A percentile compares a stretch with the other conserved stretches of the same genome.
phyloP scores from a whole-genome alignment of 1,139 yeast genomes.

The Suhomyces wounanorum region DNA sequence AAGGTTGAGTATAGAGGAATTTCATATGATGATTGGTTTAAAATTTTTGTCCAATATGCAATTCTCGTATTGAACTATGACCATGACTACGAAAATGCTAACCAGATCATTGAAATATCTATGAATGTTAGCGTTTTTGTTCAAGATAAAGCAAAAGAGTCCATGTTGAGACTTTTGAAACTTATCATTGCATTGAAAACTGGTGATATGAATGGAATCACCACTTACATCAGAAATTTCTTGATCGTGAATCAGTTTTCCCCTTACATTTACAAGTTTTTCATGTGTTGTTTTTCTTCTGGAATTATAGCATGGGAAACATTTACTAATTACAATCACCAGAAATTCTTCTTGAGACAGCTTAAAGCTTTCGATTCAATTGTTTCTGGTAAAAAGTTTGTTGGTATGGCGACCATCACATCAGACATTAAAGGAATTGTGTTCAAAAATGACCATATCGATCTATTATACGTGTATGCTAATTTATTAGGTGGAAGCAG shows the following conservation, averaged over 20 bases:
- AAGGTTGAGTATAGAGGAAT: constrained; percentile 70
- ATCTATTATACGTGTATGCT: constrained; percentile 75
- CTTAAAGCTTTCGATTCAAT: constrained; percentile 83
- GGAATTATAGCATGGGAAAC: constrained; percentile 59
- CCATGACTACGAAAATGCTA: constrained; percentile 62
- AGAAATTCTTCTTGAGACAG: constrained; percentile 85
- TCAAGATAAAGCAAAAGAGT: constrained; percentile 57
- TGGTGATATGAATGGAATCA: constrained; percentile 52
- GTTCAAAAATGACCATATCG: constrained; percentile 59
- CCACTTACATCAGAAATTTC: constrained; percentile 59
- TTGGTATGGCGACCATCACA: constrained; percentile 78
- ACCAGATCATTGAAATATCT: constrained; percentile 71
- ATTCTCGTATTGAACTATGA: constrained; percentile 65
- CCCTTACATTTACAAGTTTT: constrained; percentile 65
- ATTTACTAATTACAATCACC: constrained; percentile 79
- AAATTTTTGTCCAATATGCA: constrained; percentile 76
- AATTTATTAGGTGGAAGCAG: constrained; percentile 79
- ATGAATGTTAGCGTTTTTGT: constrained; percentile 74
- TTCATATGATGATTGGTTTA: constrained; percentile 80
- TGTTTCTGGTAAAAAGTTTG: constrained; percentile 49
- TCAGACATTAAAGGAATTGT: constrained; percentile 43
- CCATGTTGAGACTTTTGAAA: constrained; percentile 62
- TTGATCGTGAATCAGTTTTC: constrained; percentile 74
- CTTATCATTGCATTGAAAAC: constrained; percentile 61
- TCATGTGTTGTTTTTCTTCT: constrained; percentile 66